These are phyloP conservation scores for Fusarium newnesense DNA, from an alignment of 2,329 filamentous ascomycete species.

Conservation along the genomic window DNA sequence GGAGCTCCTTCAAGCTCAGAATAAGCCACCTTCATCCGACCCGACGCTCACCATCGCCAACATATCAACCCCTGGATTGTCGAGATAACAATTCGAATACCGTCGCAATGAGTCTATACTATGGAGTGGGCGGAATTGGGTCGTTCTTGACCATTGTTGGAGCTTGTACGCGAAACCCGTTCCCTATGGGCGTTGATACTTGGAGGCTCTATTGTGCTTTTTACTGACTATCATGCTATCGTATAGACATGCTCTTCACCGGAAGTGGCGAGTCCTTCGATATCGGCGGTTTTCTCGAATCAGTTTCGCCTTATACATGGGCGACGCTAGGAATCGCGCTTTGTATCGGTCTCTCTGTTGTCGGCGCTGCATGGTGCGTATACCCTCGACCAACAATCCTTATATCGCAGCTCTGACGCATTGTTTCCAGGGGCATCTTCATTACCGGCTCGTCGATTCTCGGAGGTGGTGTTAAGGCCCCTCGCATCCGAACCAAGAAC, in stretches of 20 bases:
- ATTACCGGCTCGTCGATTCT: constrained; percentile 98
- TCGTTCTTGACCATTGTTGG: constrained; percentile 78
- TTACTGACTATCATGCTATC: constrained; percentile 33
- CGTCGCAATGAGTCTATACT: constrained; percentile 74
- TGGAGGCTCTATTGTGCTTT: constrained; percentile 3
- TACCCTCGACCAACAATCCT: constrained; percentile 20
- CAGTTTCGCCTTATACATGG: constrained; percentile 94
- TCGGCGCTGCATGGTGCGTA: constrained; percentile 93
- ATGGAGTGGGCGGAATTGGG: constrained; percentile 75
- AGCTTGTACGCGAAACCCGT: constrained; percentile 71
- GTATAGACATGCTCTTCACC: constrained; percentile 96
- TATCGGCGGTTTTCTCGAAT: constrained; percentile 94
- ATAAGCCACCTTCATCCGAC: constrained; percentile 28
- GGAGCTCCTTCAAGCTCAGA: constrained; percentile 45
- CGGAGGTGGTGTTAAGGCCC: constrained; percentile 94
- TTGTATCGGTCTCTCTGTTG: constrained; percentile 95
- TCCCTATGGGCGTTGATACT: constrained; percentile 8
- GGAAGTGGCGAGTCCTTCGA: constrained; percentile 97
- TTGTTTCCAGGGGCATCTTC: constrained; percentile 85
- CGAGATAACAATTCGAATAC: constrained; percentile 38
- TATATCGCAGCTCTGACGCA: constrained; percentile 32
- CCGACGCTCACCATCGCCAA: constrained; percentile 36
- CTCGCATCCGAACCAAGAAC: constrained; percentile 99
- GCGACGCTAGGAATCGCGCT: constrained; percentile 89
- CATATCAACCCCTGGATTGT: constrained; percentile 29